Evolutionary conservation across 805 yeast genomes (phyloP), one percentile per base, ranked within the genome.

Genomic region (Metschnikowia aberdeeniae): DNA sequence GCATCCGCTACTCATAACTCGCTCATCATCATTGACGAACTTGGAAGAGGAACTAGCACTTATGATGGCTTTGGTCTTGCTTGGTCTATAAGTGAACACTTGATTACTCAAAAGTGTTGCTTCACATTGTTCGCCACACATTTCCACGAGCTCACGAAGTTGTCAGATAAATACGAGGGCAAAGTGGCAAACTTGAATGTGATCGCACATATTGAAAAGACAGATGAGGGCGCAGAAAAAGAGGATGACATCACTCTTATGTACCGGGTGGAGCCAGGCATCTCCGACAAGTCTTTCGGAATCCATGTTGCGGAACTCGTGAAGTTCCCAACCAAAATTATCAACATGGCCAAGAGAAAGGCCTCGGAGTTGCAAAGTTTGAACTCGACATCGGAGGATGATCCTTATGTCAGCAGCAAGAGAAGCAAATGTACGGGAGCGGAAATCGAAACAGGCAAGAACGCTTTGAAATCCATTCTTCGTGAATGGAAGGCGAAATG

Each of bases 61-160:
- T 92, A 90, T 64, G 99, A 93, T 65, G 99, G 99, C 0, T 93
- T 93, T 70, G 99, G 99, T 0, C 74, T 93, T 34, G 99, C 99
- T 0, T 93, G 97, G 95, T 85, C 97, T 0, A 93, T 93, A 44
- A 85, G 92, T 52, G 96, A 90, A 59, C 82, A 84, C 64, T 81
- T 92, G 47, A 83, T 93, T 3, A 73, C 73, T 14, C 72, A 84
- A 41, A 76, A 86, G 42, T 73, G 77, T 41, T 84, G 97, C 51
- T 89, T 89, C 64, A 81, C 95, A 0, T 60, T 93, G 45, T 93
- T 93, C 73, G 98, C 99, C 0, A 93, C 99, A 0, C 99, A 93
- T 72, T 93, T 93, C 75, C 98, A 93, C 64, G 99, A 93, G 63
- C 74, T 93, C 48, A 93, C 98, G 1, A 83, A 84, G 29, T 70